Evolutionary conservation across 2,329 filamentous ascomycete species (phyloP).

Genomic region (Curvularia lunata): DNA sequence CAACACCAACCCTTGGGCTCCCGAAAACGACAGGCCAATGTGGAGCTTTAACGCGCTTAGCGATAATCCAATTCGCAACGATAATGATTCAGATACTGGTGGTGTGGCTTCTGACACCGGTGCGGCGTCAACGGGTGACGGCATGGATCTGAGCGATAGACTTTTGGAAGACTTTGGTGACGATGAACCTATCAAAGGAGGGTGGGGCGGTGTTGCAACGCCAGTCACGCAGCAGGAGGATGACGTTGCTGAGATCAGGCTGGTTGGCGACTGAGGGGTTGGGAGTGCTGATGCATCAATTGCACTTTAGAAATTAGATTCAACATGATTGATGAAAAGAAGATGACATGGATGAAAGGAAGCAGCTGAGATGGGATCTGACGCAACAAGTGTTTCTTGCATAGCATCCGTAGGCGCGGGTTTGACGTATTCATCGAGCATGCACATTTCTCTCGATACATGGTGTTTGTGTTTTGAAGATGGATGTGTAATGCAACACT

Average conservation of each 20-base stretch:
- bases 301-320: constrained; percentile 7
- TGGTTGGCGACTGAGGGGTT: constrained; percentile 6
- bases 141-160: constrained; percentile 9
- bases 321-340: not conserved
- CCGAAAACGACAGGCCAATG: constrained; percentile 16
- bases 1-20: constrained; percentile 10
- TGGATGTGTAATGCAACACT: not conserved
- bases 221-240: constrained; percentile 13
- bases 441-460: not conserved
- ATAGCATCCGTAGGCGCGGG: constrained; percentile 8
- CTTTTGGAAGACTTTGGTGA: constrained; percentile 15
- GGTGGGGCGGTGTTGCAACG: constrained; percentile 8
- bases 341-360: too few species aligned
- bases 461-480: not conserved
- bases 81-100: constrained; percentile 17
- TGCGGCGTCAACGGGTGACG: constrained; percentile 8
- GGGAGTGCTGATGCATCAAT: not conserved
- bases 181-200: constrained; percentile 6
- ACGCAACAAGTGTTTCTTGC: constrained; percentile 1
- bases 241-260: constrained; percentile 16
- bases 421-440: constrained; percentile 4
- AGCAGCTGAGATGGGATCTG: not conserved
- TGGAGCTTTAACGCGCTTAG: constrained; percentile 34
- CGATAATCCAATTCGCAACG: constrained; percentile 19
- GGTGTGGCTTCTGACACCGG: constrained; percentile 12